Evolutionary conservation across 73 alveolate genomes (phyloP), one percentile per base, ranked within the genome.

Genomic region (Paramecium sonneborni): DNA sequence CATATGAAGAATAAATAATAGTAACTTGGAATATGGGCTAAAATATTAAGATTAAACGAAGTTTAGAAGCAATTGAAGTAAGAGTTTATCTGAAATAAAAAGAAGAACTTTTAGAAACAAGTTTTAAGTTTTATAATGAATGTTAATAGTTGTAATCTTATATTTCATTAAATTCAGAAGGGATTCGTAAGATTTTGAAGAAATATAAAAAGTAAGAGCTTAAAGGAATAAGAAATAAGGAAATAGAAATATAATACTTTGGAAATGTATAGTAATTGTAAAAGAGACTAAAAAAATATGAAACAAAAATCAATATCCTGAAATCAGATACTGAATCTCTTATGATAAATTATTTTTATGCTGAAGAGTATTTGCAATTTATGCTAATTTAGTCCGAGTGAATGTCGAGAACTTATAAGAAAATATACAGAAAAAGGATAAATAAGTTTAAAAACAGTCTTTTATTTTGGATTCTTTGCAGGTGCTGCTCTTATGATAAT

Each of bases 251-350:
- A 3, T 3, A 28, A 11, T 6, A 70, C 14, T 28, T 70, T 62
- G 84, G 84, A 35, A 70, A 70, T 70, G 52, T 28, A 15, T 32
- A 10, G 6, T 18, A 28, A 70, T 32, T 70, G n/a, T 23, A 20
- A 23, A 70, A 23, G 24, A 8, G 57, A 70, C 4, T 70, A 8
- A 70, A 70, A 28, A 70, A 28, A 6, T 28, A 18, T 70, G 86
- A 70, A 8, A 15, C 24, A 70, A 70, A 70, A 70, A 28, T 70
- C 5, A 32, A 35, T 11, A 28, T 4, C 2, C 5, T 70, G 58
- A 70, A 70, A 70, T n/a, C 5, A 14, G 76, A 79, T 43, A 79
- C 90, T 18, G 39, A 79, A 79, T 79, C 69, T 37, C 55, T 39
- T 8, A 79, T 79, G 37, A 44, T 79, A 6, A 41, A 46, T 23